Conservation (phyloP, 2,329 filamentous ascomycete genomes). For the Waltergamsia citrina region DNA sequence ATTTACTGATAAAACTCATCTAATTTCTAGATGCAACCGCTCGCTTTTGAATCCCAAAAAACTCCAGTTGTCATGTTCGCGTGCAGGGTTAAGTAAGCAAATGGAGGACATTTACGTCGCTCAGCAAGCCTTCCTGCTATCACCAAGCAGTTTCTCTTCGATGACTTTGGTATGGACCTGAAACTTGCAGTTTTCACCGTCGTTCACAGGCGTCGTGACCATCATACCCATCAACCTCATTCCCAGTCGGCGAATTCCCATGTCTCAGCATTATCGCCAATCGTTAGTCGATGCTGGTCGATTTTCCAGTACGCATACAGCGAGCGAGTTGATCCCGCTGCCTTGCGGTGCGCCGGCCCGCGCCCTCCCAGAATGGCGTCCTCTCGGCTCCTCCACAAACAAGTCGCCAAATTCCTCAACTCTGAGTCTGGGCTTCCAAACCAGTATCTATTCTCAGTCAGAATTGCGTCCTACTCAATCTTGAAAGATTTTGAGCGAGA, state of each 20-base stretch:
- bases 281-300: conserved; percentile 58
- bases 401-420: conserved; percentile 74
- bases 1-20: too few species aligned
- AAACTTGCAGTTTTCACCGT: too few species aligned
- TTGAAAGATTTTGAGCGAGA: not conserved
- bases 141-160: too few species aligned
- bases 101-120: too few species aligned
- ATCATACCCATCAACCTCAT: not conserved
- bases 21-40: too few species aligned
- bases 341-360: conserved; percentile 54
- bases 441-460: conserved; percentile 58
- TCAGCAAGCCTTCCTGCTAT: too few species aligned
- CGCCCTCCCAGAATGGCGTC: conserved; percentile 51
- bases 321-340: conserved; percentile 53
- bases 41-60: too few species aligned
- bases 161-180: too few species aligned
- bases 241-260: conserved; percentile 57
- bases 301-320: conserved; percentile 61
- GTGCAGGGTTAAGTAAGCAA: too few species aligned
- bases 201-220: not conserved
- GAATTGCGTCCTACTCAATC: conserved; percentile 5
- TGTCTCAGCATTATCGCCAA: conserved; percentile 52
- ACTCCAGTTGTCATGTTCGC: too few species aligned
- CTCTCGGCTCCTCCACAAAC: conserved; percentile 51
- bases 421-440: conserved; percentile 65